A percentile compares a stretch with the other conserved stretches of the same genome.
These are phyloP conservation scores for Volvox africanus DNA, from an alignment of 139 green algal genomes.

Conservation along the genomic window DNA sequence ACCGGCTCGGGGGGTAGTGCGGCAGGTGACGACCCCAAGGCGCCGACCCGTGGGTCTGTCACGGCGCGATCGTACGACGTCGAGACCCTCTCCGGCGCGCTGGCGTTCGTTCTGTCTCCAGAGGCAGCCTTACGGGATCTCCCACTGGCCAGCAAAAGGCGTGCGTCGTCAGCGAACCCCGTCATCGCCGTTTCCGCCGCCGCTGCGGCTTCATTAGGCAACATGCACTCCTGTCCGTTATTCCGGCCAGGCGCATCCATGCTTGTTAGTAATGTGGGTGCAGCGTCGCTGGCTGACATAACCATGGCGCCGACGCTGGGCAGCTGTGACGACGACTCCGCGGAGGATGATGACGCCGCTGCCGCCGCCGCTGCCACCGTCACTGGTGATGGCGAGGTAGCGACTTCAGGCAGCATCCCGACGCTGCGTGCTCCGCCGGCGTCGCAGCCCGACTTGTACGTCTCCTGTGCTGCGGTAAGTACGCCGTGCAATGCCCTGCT, in stretches of 20 bases:
- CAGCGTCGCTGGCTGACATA: neutral
- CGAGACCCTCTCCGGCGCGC: neutral
- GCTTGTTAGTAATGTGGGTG: no score
- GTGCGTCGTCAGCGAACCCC: no score
- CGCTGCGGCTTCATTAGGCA: neutral
- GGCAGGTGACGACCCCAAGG: neutral
- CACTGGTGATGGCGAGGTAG: neutral
- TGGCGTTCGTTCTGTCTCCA: neutral
- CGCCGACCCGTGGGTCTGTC: neutral
- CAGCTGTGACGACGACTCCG: neutral
- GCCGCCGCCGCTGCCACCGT: neutral
- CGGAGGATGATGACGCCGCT: neutral
- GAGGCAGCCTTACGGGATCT: neutral
- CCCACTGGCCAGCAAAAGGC: neutral
- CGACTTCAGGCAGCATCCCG: neutral
- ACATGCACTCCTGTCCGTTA: neutral
- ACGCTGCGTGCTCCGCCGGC: neutral
- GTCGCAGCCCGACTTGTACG: neutral
- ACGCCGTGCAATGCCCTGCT: neutral
- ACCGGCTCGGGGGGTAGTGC: neutral
- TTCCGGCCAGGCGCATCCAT: neutral
- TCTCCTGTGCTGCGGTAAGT: neutral
- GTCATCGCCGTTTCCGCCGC: neutral
- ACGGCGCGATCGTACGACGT: neutral
- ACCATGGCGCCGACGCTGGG: neutral